Conservation (phyloP, 176 grass and related monocot genomes). For the Triticum turgidum region DNA sequence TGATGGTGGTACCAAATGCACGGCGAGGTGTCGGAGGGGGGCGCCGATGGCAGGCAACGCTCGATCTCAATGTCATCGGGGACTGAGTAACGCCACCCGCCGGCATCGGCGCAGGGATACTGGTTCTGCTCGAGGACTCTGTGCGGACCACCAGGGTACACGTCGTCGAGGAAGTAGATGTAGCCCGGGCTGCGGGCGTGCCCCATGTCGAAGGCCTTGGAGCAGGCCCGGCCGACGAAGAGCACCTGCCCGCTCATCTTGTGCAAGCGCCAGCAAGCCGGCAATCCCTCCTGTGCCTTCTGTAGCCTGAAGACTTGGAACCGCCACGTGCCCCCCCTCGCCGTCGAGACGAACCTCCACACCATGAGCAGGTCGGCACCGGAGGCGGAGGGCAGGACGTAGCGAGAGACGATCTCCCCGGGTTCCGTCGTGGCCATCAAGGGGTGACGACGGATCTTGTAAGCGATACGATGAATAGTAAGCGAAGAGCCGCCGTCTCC, state of each 20-base stretch:
- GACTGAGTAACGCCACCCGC: not conserved
- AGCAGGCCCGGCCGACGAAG: slow-evolving; percentile 29
- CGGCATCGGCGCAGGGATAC: slow-evolving; percentile 6
- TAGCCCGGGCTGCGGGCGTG: not conserved
- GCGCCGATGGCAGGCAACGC: not conserved
- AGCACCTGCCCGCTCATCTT: not conserved
- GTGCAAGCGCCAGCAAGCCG: not conserved
- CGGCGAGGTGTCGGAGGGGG: not conserved
- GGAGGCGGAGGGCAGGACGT: not conserved
- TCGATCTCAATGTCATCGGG: not conserved
- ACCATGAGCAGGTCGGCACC: not conserved
- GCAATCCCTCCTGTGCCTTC: not conserved
- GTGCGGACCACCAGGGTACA: not conserved
- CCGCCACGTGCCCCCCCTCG: not conserved
- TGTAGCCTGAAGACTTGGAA: not conserved
- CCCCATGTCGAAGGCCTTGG: not conserved
- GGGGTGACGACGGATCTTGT: too few relatives aligned
- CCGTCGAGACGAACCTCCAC: not conserved
- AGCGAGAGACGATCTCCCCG: not conserved
- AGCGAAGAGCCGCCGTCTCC: too few relatives aligned
- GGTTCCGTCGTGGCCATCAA: too few relatives aligned
- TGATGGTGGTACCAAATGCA: not conserved
- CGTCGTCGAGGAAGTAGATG: slow-evolving; percentile 33
- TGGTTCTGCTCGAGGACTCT: not conserved
- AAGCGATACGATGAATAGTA: not conserved